Base-by-base conservation (phyloP, 768 basidiomycete genomes). In the Termitomyces heimii region DNA sequence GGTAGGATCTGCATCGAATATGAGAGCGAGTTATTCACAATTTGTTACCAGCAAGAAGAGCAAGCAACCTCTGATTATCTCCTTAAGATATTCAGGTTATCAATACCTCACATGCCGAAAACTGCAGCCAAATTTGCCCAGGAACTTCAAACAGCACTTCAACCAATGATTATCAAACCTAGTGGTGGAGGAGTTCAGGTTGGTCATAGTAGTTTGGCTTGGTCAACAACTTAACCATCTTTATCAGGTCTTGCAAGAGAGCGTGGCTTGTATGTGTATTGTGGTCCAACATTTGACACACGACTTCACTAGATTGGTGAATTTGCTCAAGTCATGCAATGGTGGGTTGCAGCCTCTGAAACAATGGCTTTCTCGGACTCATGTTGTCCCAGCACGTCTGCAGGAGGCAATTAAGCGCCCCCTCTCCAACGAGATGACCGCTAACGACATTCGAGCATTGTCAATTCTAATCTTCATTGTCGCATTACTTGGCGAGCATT, bases 101-200 rank as follows among this genome's bases (percentile, higher is more conserved):
- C 86, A 2, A 86, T 98, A 32, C 92, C 92, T 2, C 80, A 86
- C 60, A 89, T 96, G 87, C 93, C 94, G 0, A 91, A 89, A 72
- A 93, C 92, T 0, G 88, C 92, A 0, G 79, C 82, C 13, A 94
- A 89, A 63, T 98, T 98, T 66, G 94, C 90, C 0, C 81, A 85
- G 39, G 92, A 95, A 53, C 77, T 99, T 18, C 94, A 96, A 63
- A 68, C 76, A 5, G 79, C 84, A 7, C 75, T 98, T 12, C 84
- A 96, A 61, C 90, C 92, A 0, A 94, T 98, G 94, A 88, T 99
- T 42, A 79, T 92, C 63, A 93, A 91, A 65, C 94, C 93, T 0
- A 77, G 79, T 39, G 72, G 80, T 2, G 86, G 86, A 13, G 85
- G 88, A 26, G 74, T 89, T 9, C 76, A 81, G 71, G 89, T 91